Evolutionary conservation across 176 grass and related monocot species (phyloP).

Genomic region (Oryza longistaminata): DNA sequence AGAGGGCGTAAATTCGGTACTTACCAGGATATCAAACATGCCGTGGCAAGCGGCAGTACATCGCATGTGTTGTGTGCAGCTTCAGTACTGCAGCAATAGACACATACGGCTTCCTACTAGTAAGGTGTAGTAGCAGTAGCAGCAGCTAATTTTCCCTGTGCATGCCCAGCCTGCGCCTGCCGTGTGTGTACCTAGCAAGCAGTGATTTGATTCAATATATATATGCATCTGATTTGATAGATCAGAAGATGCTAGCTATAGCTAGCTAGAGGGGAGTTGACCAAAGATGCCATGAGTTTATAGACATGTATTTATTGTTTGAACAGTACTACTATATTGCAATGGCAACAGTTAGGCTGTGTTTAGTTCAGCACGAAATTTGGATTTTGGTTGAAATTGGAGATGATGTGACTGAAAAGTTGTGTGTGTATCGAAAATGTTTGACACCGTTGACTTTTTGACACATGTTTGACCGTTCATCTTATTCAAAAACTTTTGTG

Average conservation of each 20-base stretch:
- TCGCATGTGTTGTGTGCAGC: not conserved
- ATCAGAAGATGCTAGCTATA: constrained; percentile 15
- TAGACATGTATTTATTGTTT: constrained; percentile 37
- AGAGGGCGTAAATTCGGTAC: constrained; percentile 6
- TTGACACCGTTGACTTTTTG: too few relatives aligned
- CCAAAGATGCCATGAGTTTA: constrained; percentile 12
- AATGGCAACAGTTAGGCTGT: not conserved
- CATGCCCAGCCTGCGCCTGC: not conserved
- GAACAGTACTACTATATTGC: not conserved
- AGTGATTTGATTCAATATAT: not conserved
- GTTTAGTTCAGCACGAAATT: too few relatives aligned
- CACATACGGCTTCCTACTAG: not conserved
- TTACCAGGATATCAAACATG: not conserved
- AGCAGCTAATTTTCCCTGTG: constrained; percentile 4
- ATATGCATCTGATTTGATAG: constrained; percentile 49
- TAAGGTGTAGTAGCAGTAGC: not conserved
- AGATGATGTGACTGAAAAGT: too few relatives aligned
- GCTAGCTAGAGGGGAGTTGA: constrained; percentile 32
- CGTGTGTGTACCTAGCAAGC: not conserved
- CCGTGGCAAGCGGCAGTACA: not conserved
- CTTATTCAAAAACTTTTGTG: too few relatives aligned
- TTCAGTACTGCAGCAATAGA: too few relatives aligned
- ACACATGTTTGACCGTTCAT: too few relatives aligned
- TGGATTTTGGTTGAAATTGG: too few relatives aligned
- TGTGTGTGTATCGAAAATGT: too few relatives aligned